Evolutionary conservation across 225 moss, liverwort and hornwort genomes (phyloP).

Genomic region (Pseudoscleropodium purum): DNA sequence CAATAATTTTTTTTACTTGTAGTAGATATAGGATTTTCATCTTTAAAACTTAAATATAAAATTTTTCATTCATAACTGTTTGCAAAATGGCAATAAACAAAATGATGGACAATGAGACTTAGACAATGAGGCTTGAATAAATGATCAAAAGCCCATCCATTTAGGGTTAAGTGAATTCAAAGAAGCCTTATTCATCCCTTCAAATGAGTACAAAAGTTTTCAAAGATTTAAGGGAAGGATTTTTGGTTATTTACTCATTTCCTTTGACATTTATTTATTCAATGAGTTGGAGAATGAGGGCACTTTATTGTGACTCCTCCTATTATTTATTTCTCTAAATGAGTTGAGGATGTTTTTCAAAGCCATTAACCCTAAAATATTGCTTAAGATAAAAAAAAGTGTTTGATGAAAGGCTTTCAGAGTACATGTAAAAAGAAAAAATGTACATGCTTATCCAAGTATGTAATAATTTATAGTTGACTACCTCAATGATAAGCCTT

Average conservation of each 20-base stretch:
- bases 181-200: background rate
- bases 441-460: background rate
- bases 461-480: background rate
- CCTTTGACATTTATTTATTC: background rate
- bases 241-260: background rate
- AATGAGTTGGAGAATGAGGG: background rate
- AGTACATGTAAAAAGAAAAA: rapidly evolving
- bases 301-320: background rate
- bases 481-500: background rate
- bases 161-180: background rate
- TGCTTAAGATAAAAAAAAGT: background rate
- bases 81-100: background rate
- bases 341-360: background rate
- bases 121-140: background rate
- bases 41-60: background rate
- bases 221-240: background rate
- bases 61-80: background rate
- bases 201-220: rapidly evolving
- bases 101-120: background rate
- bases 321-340: background rate
- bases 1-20: background rate
- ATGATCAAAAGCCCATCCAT: background rate
- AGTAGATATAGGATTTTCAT: background rate
- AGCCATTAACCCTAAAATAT: background rate
- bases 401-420: background rate